Percentiles rank a stretch among this genome's conserved stretches.
These are phyloP conservation scores for Calonectria pseudoturangicola DNA, from an alignment of 2,329 filamentous ascomycete species.

Conservation along the genomic window DNA sequence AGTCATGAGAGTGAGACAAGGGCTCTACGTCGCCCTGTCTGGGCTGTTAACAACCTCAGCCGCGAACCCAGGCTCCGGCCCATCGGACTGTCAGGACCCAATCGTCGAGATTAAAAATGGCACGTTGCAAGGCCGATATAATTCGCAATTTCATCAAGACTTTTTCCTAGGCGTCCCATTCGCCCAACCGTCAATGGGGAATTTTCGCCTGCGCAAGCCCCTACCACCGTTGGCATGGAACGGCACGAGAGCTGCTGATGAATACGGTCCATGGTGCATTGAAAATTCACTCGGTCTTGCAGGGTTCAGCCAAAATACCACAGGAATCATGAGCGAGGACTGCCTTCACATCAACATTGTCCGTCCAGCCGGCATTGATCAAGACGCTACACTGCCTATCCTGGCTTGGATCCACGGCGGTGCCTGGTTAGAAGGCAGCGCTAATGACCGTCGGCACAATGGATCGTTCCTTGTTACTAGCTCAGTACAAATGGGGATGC, in stretches of 20 bases:
- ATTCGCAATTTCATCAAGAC: not conserved
- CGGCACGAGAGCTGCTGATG: not conserved
- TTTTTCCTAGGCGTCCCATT: not conserved
- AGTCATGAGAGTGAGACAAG: no score
- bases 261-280: not conserved
- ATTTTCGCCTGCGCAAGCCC: not conserved
- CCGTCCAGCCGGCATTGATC: not conserved
- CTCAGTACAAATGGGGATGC: not conserved
- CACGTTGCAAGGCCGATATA: not conserved
- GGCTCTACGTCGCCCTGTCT: no score
- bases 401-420: not conserved
- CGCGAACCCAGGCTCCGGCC: not conserved
- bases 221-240: not conserved
- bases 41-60: not conserved
- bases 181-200: not conserved
- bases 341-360: constrained; percentile 2
- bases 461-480: not conserved
- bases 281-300: not conserved
- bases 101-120: not conserved
- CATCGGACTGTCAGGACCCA: not conserved
- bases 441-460: not conserved
- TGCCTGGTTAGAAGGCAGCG: not conserved
- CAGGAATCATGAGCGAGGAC: not conserved
- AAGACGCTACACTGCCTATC: not conserved
- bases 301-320: not conserved